phyloP scores from a whole-genome alignment of 192 early-diverging fungal species.

The Mortierella alpina region DNA sequence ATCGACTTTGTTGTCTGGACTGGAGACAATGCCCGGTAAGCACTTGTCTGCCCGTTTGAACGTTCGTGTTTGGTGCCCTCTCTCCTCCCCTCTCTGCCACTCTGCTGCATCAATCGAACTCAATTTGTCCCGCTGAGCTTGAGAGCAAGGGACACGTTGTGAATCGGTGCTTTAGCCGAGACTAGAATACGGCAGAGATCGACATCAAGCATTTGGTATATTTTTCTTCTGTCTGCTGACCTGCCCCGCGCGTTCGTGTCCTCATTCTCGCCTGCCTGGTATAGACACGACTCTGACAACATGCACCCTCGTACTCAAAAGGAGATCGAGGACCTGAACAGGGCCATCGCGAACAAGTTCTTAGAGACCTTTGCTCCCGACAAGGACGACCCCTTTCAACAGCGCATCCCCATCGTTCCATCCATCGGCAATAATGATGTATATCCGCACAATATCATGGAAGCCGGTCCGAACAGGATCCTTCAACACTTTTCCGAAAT shows the following conservation, averaged over 20 bases:
- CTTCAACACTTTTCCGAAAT: conserved; percentile 62
- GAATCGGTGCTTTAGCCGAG: no score
- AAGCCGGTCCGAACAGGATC: conserved; percentile 60
- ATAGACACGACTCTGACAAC: conserved; percentile 78
- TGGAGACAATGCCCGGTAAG: conserved; percentile 77
- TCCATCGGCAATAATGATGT: conserved; percentile 77
- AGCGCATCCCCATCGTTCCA: conserved; percentile 62
- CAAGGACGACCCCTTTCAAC: conserved; percentile 26
- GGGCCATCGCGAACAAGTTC: conserved; percentile 56
- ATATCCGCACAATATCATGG: conserved; percentile 75
- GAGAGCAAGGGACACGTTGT: no score
- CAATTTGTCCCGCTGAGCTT: no score
- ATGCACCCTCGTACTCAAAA: conserved; percentile 67
- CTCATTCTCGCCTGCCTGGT: not conserved
- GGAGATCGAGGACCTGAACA: conserved; percentile 72
- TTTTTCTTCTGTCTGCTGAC: not conserved
- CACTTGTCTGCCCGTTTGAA: not conserved
- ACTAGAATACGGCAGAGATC: not conserved
- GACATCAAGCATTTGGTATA: not conserved
- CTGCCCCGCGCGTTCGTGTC: not conserved
- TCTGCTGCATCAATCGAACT: not conserved
- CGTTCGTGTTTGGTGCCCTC: not conserved
- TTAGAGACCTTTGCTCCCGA: conserved; percentile 57
- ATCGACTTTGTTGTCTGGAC: conserved; percentile 85
- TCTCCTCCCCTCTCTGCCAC: not conserved